Evolutionary conservation across 2,329 filamentous ascomycete genomes (phyloP).

Genomic region (Trichoderma cornu-damae): DNA sequence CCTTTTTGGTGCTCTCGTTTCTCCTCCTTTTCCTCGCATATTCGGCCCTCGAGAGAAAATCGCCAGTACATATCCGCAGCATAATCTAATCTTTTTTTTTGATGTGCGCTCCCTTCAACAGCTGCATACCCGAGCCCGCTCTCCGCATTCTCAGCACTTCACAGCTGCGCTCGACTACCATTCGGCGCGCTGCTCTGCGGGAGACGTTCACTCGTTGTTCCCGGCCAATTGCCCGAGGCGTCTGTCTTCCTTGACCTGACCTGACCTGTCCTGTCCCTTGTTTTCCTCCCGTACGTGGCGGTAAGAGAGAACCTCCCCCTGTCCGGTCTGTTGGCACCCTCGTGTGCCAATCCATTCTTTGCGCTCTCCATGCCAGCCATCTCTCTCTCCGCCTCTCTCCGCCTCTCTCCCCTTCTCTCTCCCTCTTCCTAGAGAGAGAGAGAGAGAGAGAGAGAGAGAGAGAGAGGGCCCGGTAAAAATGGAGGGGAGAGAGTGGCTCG

Average conservation of each 20-base stretch:
- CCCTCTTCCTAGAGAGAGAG: too few species aligned
- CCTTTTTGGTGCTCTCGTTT: background rate
- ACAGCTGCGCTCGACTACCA: slow-evolving; percentile 41
- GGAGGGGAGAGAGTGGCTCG: slow-evolving; percentile 28
- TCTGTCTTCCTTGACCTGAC: too few species aligned
- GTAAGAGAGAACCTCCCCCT: slow-evolving; percentile 43
- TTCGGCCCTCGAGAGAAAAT: slow-evolving; percentile 8
- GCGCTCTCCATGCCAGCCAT: slow-evolving; percentile 24
- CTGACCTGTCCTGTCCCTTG: slow-evolving; percentile 36
- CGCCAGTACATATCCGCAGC: slow-evolving; percentile 6
- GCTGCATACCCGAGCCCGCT: slow-evolving; percentile 36
- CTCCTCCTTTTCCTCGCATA: background rate
- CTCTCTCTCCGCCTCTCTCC: slow-evolving; percentile 20
- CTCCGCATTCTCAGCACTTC: slow-evolving; percentile 36
- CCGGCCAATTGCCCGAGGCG: slow-evolving; percentile 44
- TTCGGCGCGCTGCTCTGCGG: slow-evolving; percentile 46
- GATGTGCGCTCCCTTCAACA: slow-evolving; percentile 24
- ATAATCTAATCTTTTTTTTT: slow-evolving; percentile 27
- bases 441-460: too few species aligned
- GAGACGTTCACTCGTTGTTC: slow-evolving; percentile 63
- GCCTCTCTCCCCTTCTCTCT: slow-evolving; percentile 25
- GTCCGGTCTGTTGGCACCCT: slow-evolving; percentile 17
- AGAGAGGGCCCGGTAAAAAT: too few species aligned
- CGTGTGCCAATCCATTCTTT: slow-evolving; percentile 23
- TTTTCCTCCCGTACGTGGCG: slow-evolving; percentile 40